Conservation (phyloP, 2,329 filamentous ascomycete genomes). For the Penicillium rolfsii region DNA sequence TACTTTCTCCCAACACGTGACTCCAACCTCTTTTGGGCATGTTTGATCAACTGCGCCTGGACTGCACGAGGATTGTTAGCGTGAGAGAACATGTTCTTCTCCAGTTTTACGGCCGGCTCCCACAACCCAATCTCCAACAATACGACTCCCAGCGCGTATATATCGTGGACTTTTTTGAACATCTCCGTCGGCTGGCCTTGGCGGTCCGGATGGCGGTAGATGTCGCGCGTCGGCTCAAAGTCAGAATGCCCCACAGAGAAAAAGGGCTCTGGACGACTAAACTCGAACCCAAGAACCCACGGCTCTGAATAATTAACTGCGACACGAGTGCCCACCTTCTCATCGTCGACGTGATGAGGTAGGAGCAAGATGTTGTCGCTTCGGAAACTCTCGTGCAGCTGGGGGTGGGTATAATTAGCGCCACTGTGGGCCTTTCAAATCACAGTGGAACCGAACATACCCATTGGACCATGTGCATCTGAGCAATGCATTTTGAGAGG, state of each 20-base stretch:
- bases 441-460: not conserved
- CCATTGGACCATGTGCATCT: conserved; percentile 18
- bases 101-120: conserved; percentile 13
- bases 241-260: conserved; percentile 14
- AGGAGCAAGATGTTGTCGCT: conserved; percentile 14
- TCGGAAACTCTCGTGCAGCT: conserved; percentile 15
- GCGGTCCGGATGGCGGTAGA: conserved; percentile 36
- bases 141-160: conserved; percentile 45
- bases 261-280: conserved; percentile 13
- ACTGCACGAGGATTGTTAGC: conserved; percentile 8
- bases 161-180: conserved; percentile 40
- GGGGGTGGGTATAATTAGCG: conserved; percentile 5
- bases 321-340: not conserved
- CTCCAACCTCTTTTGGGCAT: conserved; percentile 7
- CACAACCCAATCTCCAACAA: conserved; percentile 40
- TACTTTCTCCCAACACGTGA: conserved; percentile 9
- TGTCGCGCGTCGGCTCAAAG: conserved; percentile 12
- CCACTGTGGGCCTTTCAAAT: not conserved
- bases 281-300: conserved; percentile 15
- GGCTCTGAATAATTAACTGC: conserved; percentile 12
- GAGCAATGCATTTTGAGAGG: conserved; percentile 11
- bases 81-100: conserved; percentile 9
- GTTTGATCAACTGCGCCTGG: conserved; percentile 9
- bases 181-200: conserved; percentile 33
- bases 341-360: not conserved